Evolutionary conservation across 139 green algal genomes (phyloP).

Genomic region (Coelastrella sp.): DNA sequence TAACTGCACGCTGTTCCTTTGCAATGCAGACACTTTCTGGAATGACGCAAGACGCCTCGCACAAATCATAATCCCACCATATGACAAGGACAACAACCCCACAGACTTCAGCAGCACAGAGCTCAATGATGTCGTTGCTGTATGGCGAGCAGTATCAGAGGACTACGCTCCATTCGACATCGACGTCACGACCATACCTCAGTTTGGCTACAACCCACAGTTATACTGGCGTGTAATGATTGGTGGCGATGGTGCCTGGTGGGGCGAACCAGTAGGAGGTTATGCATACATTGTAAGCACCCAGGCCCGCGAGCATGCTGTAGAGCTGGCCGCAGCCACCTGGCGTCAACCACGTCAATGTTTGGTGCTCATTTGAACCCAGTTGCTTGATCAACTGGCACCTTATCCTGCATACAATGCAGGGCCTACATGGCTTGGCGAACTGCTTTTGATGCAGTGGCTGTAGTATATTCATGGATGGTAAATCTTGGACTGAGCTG

Average conservation of each 20-base stretch:
- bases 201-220: background rate
- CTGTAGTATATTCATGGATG: no score
- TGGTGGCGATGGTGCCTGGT: slow-evolving; percentile 28
- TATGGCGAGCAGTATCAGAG: slow-evolving; percentile 36
- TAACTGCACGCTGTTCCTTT: background rate
- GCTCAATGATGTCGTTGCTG: slow-evolving; percentile 13
- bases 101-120: background rate
- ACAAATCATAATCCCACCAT: background rate
- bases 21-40: background rate
- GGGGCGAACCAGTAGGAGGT: background rate
- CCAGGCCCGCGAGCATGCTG: no score
- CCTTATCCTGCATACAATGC: no score
- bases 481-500: no score
- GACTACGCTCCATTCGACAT: slow-evolving; percentile 35
- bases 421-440: no score
- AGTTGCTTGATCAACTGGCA: no score
- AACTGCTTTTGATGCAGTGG: no score
- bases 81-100: slow-evolving; percentile 30
- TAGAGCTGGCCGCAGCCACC: no score
- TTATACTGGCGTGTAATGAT: slow-evolving; percentile 12
- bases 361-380: no score
- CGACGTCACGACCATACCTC: slow-evolving; percentile 31
- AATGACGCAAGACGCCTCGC: background rate
- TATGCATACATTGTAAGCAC: slow-evolving; percentile 28
- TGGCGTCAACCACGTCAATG: no score